Conservation (phyloP, 495 filamentous ascomycete species). For the Pyrenula aspistea region DNA sequence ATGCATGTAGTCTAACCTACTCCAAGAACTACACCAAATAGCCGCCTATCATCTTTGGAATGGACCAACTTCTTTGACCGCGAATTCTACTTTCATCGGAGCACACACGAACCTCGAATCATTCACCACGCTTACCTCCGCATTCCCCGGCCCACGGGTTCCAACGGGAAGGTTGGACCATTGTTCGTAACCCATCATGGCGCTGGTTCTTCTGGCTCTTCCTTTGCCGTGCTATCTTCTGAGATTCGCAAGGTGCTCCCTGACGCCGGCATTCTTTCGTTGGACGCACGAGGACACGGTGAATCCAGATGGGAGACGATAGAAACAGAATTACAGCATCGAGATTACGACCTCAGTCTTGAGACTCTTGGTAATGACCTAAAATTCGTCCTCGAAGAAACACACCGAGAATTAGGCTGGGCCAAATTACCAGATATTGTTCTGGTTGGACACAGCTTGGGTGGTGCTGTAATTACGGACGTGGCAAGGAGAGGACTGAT, state of each 20-base stretch:
- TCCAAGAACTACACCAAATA: constrained; percentile 13
- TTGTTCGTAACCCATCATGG: constrained; percentile 87
- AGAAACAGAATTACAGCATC: constrained; percentile 18
- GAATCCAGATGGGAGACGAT: constrained; percentile 38
- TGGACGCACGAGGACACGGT: constrained; percentile 82
- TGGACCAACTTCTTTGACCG: constrained; percentile 87
- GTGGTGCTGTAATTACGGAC: constrained; percentile 88
- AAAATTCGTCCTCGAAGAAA: constrained; percentile 51
- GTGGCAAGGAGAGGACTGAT: constrained; percentile 55
- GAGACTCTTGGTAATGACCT: constrained; percentile 64
- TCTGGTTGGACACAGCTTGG: constrained; percentile 87
- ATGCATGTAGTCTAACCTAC: constrained; percentile 1
- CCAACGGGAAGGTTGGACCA: constrained; percentile 22
- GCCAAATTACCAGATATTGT: constrained; percentile 57
- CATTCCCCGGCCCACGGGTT: constrained; percentile 35
- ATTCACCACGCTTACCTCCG: constrained; percentile 80
- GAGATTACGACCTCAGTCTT: constrained; percentile 48
- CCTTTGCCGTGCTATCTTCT: constrained; percentile 68
- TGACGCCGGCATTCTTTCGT: constrained; percentile 66
- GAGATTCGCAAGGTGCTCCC: constrained; percentile 71
- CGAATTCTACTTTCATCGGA: constrained; percentile 58
- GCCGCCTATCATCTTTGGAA: constrained; percentile 35
- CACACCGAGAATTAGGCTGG: constrained; percentile 57
- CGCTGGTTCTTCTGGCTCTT: constrained; percentile 77
- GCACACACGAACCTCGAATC: constrained; percentile 28